Evolutionary conservation across 495 filamentous ascomycete species (phyloP).

Genomic region (Penicillium arizonense): DNA sequence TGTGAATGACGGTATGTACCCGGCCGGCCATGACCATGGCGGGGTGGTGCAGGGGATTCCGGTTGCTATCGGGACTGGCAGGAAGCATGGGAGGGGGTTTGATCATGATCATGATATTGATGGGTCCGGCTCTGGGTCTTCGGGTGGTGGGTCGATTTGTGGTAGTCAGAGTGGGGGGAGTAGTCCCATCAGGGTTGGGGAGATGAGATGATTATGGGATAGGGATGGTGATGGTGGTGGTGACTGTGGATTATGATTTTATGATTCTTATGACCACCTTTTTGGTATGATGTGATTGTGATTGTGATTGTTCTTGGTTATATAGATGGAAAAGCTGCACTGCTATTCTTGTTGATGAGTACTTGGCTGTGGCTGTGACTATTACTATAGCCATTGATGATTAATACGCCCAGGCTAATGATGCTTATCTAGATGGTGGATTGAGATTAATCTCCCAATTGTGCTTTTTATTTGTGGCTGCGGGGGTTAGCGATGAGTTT

Average conservation of each 20-base stretch:
- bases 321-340: conserved; percentile 18
- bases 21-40: conserved; percentile 65
- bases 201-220: conserved; percentile 1
- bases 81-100: conserved; percentile 23
- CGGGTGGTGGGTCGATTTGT: conserved; percentile 31
- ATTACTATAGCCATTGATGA: background rate
- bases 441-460: background rate
- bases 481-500: conserved; percentile 18
- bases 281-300: background rate
- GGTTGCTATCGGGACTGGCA: conserved; percentile 65
- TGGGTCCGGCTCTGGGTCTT: conserved; percentile 45
- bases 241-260: background rate
- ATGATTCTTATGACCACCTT: conserved; percentile 1
- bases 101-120: background rate
- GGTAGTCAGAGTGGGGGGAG: conserved; percentile 55
- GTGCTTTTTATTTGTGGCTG: conserved; percentile 1
- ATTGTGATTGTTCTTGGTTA: conserved; percentile 3
- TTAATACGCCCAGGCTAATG: conserved; percentile 1
- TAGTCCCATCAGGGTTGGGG: conserved; percentile 49
- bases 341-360: background rate
- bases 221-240: background rate
- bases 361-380: background rate
- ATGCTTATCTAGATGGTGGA: conserved; percentile 9
- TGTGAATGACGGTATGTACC: conserved; percentile 92
- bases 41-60: conserved; percentile 86